These are phyloP conservation scores for Rhododendron molle DNA, from an alignment of 148 eudicot genomes.

Conservation along the genomic window DNA sequence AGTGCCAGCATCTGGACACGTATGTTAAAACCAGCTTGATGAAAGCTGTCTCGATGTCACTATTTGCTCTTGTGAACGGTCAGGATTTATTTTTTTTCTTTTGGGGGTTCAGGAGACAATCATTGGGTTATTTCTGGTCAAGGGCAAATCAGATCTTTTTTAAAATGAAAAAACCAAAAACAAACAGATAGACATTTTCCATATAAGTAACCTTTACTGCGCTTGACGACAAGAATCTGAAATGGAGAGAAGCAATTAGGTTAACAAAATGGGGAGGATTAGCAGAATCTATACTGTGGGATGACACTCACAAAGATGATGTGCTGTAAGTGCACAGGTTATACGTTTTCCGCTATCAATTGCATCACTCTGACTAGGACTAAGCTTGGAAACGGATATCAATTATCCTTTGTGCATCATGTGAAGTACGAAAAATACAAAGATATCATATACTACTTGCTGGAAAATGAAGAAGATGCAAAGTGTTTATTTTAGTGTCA, in stretches of 20 bases:
- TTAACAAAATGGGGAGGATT: neutral
- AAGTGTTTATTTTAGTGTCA: neutral
- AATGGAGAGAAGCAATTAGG: neutral
- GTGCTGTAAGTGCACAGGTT: neutral
- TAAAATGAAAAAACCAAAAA: neutral
- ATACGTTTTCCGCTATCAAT: neutral
- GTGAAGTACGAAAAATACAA: neutral
- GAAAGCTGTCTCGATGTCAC: constrained; percentile 8
- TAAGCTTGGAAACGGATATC: neutral
- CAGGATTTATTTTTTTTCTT: neutral
- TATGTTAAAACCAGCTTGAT: constrained; percentile 15
- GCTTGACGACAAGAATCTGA: neutral
- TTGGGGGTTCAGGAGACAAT: neutral
- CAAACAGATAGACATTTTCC: neutral
- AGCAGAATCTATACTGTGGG: neutral
- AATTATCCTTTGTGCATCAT: neutral
- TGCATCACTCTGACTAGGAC: neutral
- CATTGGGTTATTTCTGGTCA: constrained; percentile 14
- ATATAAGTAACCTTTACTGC: neutral
- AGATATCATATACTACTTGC: neutral
- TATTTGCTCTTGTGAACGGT: neutral
- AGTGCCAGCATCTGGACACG: constrained; percentile 3
- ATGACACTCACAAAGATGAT: neutral
- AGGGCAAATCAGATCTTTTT: neutral
- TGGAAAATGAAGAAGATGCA: neutral